These are phyloP conservation scores for Melanopsichium pennsylvanicum DNA, from an alignment of 1,284 basidiomycete genomes.

Conservation along the genomic window DNA sequence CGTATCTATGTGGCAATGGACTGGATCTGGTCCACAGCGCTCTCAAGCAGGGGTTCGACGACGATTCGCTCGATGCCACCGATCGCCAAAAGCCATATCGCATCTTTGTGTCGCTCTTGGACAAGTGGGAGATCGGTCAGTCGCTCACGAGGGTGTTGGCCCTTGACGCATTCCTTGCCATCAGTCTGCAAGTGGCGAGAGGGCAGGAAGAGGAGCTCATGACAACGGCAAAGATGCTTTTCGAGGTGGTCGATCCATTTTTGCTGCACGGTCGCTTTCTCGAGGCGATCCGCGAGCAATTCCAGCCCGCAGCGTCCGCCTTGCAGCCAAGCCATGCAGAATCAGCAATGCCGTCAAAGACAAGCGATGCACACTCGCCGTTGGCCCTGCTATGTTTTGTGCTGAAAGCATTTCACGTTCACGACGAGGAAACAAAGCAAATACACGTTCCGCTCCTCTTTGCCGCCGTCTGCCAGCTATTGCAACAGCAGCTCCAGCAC, in stretches of 20 bases:
- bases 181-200: slow-evolving; percentile 72
- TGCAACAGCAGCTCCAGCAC: slow-evolving; percentile 11
- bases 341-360: background rate
- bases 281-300: slow-evolving; percentile 67
- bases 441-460: slow-evolving; percentile 75
- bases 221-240: slow-evolving; percentile 86
- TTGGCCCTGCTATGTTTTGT: slow-evolving; percentile 72
- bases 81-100: slow-evolving; percentile 85
- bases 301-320: slow-evolving; percentile 65
- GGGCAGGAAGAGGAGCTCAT: slow-evolving; percentile 73
- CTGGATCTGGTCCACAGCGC: slow-evolving; percentile 41
- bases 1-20: slow-evolving; percentile 43
- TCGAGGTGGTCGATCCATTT: slow-evolving; percentile 89
- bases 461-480: slow-evolving; percentile 28
- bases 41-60: slow-evolving; percentile 41
- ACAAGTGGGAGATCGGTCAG: slow-evolving; percentile 95
- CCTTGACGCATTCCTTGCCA: slow-evolving; percentile 79
- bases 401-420: slow-evolving; percentile 74
- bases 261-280: slow-evolving; percentile 84
- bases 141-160: slow-evolving; percentile 80
- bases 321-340: slow-evolving; percentile 33
- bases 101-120: slow-evolving; percentile 90
- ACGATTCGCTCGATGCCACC: slow-evolving; percentile 70
- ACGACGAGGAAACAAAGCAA: slow-evolving; percentile 81
- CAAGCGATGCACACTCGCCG: slow-evolving; percentile 11